These are phyloP conservation scores for Myriangium duriaei DNA, from an alignment of 2,329 filamentous ascomycete species.

Conservation along the genomic window DNA sequence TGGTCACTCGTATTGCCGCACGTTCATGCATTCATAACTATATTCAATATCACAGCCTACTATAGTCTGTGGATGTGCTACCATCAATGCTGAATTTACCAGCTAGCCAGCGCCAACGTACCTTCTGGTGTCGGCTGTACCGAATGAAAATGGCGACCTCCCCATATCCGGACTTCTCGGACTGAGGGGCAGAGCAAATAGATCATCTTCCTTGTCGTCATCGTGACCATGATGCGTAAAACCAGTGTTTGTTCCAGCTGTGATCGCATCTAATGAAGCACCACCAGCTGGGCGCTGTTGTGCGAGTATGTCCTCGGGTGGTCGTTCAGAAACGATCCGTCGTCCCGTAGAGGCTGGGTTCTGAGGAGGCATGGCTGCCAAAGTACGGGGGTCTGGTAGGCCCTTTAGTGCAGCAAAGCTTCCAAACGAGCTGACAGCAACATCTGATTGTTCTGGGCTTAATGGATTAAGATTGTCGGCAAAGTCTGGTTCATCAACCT, in stretches of 20 bases:
- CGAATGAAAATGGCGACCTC: conserved; percentile 64
- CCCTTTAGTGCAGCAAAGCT: conserved; percentile 47
- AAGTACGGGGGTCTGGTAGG: conserved; percentile 23
- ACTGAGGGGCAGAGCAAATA: conserved; percentile 80
- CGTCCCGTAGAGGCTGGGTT: conserved; percentile 10
- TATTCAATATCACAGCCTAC: too few species aligned
- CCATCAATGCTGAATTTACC: too few species aligned
- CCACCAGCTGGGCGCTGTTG: conserved; percentile 24
- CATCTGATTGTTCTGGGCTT: conserved; percentile 50
- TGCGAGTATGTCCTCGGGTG: conserved; percentile 25
- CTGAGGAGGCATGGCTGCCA: conserved; percentile 32
- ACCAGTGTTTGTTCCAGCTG: conserved; percentile 20
- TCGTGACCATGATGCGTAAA: conserved; percentile 24
- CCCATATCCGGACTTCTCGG: conserved; percentile 77
- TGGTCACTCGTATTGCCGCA: not conserved
- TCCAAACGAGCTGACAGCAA: conserved; percentile 49
- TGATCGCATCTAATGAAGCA: conserved; percentile 29
- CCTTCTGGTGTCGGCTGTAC: conserved; percentile 25
- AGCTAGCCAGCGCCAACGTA: conserved; percentile 14
- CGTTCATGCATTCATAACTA: not conserved
- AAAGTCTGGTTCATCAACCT: conserved; percentile 14
- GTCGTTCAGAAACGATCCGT: conserved; percentile 20
- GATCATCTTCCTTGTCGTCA: conserved; percentile 57
- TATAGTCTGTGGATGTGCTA: too few species aligned
- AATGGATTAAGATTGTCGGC: conserved; percentile 36